A percentile compares a stretch with the other conserved stretches of the same genome.
Evolutionary conservation across 352 stramenopile genomes (phyloP).

Genomic region (Globisporangium nodosum): DNA sequence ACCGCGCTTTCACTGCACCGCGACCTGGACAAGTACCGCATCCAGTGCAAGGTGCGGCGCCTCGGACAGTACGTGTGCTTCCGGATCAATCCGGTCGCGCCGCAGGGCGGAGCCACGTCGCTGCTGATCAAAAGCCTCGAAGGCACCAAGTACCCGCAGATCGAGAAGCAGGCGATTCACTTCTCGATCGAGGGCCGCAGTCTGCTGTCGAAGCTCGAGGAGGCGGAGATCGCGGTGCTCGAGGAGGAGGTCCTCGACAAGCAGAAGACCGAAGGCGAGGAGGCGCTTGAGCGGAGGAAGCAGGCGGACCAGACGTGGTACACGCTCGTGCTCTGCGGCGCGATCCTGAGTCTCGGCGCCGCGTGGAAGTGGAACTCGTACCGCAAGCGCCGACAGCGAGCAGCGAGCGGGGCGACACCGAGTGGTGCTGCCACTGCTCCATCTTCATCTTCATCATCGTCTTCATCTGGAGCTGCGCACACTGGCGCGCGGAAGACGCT

Average conservation of each 20-base stretch:
- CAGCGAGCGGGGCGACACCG: background rate
- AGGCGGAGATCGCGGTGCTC: conserved; percentile 45
- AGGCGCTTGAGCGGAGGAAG: conserved; percentile 2
- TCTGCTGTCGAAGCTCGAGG: conserved; percentile 46
- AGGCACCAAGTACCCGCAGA: conserved; percentile 40
- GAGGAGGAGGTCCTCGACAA: conserved; percentile 37
- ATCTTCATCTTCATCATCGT: no score
- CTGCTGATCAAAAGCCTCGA: conserved; percentile 52
- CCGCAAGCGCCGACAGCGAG: conserved; percentile 14
- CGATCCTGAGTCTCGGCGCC: conserved; percentile 6
- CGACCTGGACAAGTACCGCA: conserved; percentile 67
- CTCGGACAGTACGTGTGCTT: conserved; percentile 68
- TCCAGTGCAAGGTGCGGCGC: conserved; percentile 54
- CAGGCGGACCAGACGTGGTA: conserved; percentile 13
- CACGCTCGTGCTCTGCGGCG: conserved; percentile 7
- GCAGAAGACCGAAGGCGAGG: conserved; percentile 24
- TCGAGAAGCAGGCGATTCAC: conserved; percentile 70
- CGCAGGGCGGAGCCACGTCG: conserved; percentile 33
- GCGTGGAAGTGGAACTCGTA: conserved; percentile 11
- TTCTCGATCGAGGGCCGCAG: conserved; percentile 73
- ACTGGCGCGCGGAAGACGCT: background rate
- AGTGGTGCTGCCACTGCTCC: background rate
- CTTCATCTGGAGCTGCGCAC: no score
- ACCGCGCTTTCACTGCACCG: conserved; percentile 33
- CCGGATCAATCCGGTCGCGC: conserved; percentile 39